Evolutionary conservation across 306 rosid genomes (phyloP).

Genomic region (Casuarina equisetifolia): DNA sequence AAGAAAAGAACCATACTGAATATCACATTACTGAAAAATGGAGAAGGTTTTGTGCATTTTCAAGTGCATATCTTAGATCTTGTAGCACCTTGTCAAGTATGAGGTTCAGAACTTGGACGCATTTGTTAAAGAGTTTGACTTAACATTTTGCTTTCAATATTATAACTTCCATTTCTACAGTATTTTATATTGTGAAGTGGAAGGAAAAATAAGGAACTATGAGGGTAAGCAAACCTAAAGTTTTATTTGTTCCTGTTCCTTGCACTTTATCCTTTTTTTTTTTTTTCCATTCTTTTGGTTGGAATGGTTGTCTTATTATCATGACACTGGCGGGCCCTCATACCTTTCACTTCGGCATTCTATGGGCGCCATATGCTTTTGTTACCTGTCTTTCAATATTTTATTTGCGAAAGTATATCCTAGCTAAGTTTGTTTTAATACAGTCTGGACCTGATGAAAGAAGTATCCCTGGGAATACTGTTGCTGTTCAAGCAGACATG

Average conservation of each 20-base stretch:
- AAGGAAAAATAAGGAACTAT: background rate
- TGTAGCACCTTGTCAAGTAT: background rate
- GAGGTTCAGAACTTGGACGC: background rate
- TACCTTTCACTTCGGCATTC: background rate
- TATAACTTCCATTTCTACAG: background rate
- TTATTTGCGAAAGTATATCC: background rate
- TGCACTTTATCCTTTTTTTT: background rate
- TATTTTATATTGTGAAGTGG: background rate
- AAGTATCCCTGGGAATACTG: slow-evolving; percentile 94
- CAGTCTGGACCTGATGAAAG: slow-evolving; percentile 96
- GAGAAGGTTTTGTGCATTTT: background rate
- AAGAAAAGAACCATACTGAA: background rate
- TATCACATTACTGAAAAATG: background rate
- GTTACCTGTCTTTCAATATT: background rate
- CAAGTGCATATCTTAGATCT: background rate
- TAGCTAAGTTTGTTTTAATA: background rate
- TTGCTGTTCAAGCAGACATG: slow-evolving; percentile 98
- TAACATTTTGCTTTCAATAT: background rate
- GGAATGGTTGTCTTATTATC: background rate
- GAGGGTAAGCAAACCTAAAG: background rate
- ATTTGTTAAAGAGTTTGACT: background rate
- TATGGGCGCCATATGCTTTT: background rate
- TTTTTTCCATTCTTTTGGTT: background rate
- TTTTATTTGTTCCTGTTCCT: background rate
- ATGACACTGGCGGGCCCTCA: background rate